phyloP scores from a whole-genome alignment of 306 rosid genomes.

The Lithocarpus polystachyus region DNA sequence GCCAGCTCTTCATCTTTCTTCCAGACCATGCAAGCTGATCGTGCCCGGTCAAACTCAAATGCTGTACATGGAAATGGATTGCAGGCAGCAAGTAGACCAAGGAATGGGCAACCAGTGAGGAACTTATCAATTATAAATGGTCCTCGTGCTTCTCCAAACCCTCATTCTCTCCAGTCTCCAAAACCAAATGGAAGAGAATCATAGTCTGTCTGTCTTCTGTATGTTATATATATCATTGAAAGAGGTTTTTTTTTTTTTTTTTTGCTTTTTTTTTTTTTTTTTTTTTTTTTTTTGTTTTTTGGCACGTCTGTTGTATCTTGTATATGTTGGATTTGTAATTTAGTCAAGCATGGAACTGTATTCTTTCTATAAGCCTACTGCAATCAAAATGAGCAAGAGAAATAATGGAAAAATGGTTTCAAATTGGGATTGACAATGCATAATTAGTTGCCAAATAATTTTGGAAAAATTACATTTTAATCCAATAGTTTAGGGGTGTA shows the following conservation, averaged over 20 bases:
- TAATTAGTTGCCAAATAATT: too few species aligned
- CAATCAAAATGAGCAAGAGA: not conserved
- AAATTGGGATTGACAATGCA: too few species aligned
- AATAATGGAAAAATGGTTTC: not conserved
- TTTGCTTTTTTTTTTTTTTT: not conserved
- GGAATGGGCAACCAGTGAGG: constrained; percentile 73
- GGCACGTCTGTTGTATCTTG: not conserved
- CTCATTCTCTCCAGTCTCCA: constrained; percentile 44
- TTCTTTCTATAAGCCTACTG: not conserved
- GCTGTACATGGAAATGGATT: constrained; percentile 53
- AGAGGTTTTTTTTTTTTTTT: too few species aligned
- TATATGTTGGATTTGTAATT: too few species aligned
- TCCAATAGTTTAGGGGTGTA: too few species aligned
- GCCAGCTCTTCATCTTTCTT: constrained; percentile 74
- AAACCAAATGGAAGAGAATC: constrained; percentile 41
- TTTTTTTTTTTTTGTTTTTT: not conserved
- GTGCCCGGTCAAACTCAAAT: constrained; percentile 59
- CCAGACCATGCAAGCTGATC: constrained; percentile 62
- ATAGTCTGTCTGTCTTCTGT: not conserved
- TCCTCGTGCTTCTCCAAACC: constrained; percentile 64
- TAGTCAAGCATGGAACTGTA: not conserved
- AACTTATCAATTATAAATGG: constrained; percentile 59
- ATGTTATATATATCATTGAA: constrained; percentile 9
- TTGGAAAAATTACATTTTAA: too few species aligned
- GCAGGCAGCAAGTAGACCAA: constrained; percentile 50